phyloP scores from a whole-genome alignment of 257 asterid species.

The Scutellaria galericulata region DNA sequence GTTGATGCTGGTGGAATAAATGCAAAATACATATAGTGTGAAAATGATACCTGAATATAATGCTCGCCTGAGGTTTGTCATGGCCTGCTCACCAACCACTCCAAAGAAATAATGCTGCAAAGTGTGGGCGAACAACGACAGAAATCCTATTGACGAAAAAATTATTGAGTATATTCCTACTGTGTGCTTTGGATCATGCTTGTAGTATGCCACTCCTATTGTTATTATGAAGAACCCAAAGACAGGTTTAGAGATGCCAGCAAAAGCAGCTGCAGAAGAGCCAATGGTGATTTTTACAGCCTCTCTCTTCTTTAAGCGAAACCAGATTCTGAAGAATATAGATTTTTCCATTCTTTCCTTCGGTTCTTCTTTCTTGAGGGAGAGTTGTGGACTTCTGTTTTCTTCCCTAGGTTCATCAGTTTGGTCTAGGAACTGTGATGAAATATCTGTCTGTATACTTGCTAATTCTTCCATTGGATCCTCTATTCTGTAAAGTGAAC shows the following conservation, averaged over 20 bases:
- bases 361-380: slow-evolving; percentile 43
- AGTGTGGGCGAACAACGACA: slow-evolving; percentile 74
- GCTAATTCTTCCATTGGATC: slow-evolving; percentile 41
- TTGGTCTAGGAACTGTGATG: slow-evolving; percentile 47
- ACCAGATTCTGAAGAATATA: slow-evolving; percentile 80
- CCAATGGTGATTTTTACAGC: slow-evolving; percentile 54
- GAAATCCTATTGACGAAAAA: slow-evolving; percentile 65
- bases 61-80: slow-evolving; percentile 68
- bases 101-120: slow-evolving; percentile 80
- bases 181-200: slow-evolving; percentile 47
- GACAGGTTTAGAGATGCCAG: slow-evolving; percentile 80
- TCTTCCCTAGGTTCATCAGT: slow-evolving; percentile 41
- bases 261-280: slow-evolving; percentile 73
- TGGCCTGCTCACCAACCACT: slow-evolving; percentile 76
- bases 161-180: slow-evolving; percentile 64
- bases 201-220: slow-evolving; percentile 79
- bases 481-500: slow-evolving; percentile 44
- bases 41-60: slow-evolving; percentile 63
- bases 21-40: slow-evolving; percentile 6
- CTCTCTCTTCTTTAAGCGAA: slow-evolving; percentile 58
- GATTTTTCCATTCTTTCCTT: slow-evolving; percentile 38
- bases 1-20: slow-evolving; percentile 18
- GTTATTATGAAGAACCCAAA: slow-evolving; percentile 85
- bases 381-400: slow-evolving; percentile 38
- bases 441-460: slow-evolving; percentile 39